Percentiles rank a stretch among this genome's conserved stretches.
These are phyloP conservation scores for Aspergillus egyptiacus DNA, from an alignment of 495 filamentous ascomycete species.

Conservation along the genomic window DNA sequence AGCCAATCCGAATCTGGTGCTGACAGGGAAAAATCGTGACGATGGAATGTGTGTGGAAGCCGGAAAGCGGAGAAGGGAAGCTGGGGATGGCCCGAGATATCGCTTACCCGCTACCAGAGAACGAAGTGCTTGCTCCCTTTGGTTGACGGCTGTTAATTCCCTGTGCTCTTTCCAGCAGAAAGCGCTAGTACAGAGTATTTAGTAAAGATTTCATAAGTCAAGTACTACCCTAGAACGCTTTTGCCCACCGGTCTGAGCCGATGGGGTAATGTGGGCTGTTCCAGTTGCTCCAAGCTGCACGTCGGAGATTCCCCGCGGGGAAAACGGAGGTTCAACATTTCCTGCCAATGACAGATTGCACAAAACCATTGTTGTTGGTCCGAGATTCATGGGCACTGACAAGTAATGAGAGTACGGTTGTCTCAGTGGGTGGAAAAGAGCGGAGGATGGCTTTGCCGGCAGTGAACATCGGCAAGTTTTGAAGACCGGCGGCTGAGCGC, in stretches of 20 bases:
- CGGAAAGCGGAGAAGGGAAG: constrained; percentile 25
- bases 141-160: too few species aligned
- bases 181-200: too few species aligned
- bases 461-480: neutral
- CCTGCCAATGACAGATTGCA: neutral
- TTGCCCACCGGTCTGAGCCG: constrained; percentile 4
- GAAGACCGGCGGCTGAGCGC: constrained; percentile 17
- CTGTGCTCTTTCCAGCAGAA: too few species aligned
- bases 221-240: constrained; percentile 1
- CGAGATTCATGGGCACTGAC: neutral
- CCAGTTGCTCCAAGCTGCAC: neutral
- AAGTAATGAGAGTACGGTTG: neutral
- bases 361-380: neutral
- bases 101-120: constrained; percentile 19
- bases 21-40: constrained; percentile 4
- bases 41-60: constrained; percentile 3
- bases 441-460: neutral
- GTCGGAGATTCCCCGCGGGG: constrained; percentile 5
- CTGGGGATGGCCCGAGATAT: constrained; percentile 13
- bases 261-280: constrained; percentile 2
- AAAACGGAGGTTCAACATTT: constrained; percentile 1
- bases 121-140: too few species aligned
- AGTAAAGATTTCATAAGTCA: neutral
- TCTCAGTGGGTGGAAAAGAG: neutral
- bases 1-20: constrained; percentile 1